phyloP scores from a whole-genome alignment of 2,329 filamentous ascomycete species.

The Neopestalotiopsis sp. region DNA sequence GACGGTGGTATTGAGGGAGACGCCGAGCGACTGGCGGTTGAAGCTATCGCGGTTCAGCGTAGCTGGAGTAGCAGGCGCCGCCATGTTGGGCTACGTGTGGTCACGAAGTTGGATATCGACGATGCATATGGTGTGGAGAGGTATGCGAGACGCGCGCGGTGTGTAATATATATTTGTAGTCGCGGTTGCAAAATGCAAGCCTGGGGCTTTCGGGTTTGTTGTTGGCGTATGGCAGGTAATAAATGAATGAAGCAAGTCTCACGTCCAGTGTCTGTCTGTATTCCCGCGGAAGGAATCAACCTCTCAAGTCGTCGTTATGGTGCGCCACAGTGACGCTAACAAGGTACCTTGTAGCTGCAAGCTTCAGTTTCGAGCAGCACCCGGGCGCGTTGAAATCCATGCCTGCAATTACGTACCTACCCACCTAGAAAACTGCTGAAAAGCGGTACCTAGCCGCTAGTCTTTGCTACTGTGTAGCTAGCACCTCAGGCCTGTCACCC shows the following conservation, averaged over 20 bases:
- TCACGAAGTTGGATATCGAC: slow-evolving; percentile 2
- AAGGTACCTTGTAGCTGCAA: background rate
- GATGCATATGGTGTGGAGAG: slow-evolving; percentile 12
- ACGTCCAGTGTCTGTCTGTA: background rate
- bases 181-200: background rate
- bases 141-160: background rate
- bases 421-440: background rate
- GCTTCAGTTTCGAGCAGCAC: background rate
- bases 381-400: background rate
- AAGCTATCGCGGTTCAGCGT: slow-evolving; percentile 52
- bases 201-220: background rate
- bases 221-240: background rate
- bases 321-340: background rate
- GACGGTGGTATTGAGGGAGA: slow-evolving; percentile 65
- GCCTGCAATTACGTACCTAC: background rate
- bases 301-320: background rate
- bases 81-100: slow-evolving; percentile 15
- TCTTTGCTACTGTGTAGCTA: too few relatives aligned
- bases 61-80: slow-evolving; percentile 12
- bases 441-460: background rate
- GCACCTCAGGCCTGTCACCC: too few relatives aligned
- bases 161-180: background rate
- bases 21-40: slow-evolving; percentile 71
- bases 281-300: background rate
- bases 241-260: background rate